These are phyloP conservation scores for Globisporangium carolinianum DNA, from an alignment of 352 stramenopile species.

Conservation along the genomic window DNA sequence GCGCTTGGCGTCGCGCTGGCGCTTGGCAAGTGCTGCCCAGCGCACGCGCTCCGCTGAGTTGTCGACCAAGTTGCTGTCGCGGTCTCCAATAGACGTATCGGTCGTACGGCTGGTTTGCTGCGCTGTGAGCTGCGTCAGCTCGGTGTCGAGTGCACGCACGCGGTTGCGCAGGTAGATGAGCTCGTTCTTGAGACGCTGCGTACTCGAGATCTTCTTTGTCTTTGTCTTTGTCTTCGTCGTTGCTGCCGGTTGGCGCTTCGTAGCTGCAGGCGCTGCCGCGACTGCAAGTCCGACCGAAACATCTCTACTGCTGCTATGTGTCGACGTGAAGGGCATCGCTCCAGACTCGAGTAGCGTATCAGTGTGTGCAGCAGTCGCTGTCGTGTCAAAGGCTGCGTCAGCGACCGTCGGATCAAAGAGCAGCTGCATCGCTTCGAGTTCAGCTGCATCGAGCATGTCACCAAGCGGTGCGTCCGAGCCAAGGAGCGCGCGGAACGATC, in stretches of 20 bases:
- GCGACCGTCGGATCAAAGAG: background rate
- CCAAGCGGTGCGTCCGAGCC: background rate
- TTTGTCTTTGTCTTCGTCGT: background rate
- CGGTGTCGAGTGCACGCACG: constrained; percentile 3
- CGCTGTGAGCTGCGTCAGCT: background rate
- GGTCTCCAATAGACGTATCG: background rate
- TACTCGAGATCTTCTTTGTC: constrained; percentile 7
- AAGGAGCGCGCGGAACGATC: constrained; percentile 1
- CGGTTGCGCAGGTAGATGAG: constrained; percentile 9
- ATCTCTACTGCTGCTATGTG: no score
- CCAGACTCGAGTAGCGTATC: no score
- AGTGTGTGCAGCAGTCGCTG: no score
- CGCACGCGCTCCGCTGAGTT: background rate
- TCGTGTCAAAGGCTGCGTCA: no score
- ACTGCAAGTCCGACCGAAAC: no score
- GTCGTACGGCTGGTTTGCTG: background rate
- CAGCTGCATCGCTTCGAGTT: background rate
- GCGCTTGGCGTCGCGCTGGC: constrained; percentile 8
- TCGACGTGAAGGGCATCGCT: no score
- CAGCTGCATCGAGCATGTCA: background rate
- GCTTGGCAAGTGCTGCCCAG: constrained; percentile 5
- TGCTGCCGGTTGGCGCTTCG: background rate
- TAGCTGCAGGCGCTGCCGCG: no score
- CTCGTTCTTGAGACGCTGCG: constrained; percentile 10
- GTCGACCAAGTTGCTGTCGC: background rate